A percentile compares a stretch with the other conserved stretches of the same genome.
These are phyloP conservation scores for Mimosa bimucronata DNA, from an alignment of 306 rosid genomes.

Conservation along the genomic window DNA sequence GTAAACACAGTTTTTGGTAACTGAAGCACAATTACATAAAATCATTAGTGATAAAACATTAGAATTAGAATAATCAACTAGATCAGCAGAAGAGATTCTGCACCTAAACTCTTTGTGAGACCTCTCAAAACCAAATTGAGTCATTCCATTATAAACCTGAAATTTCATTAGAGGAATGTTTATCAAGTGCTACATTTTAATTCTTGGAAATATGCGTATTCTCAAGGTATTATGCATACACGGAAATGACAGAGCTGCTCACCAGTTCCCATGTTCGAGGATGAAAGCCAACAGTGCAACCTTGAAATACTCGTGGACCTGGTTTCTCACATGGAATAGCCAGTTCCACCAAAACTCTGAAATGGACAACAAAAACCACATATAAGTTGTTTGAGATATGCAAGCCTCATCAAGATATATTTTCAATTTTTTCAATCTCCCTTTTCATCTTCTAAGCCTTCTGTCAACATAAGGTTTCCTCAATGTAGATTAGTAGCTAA, in stretches of 20 bases:
- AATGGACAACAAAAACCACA: slow-evolving; percentile 40
- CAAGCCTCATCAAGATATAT: not conserved
- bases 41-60: slow-evolving; percentile 9
- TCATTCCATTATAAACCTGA: slow-evolving; percentile 92
- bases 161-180: slow-evolving; percentile 40
- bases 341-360: slow-evolving; percentile 82
- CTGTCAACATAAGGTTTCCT: slow-evolving; percentile 4
- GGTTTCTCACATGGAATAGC: slow-evolving; percentile 77
- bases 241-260: slow-evolving; percentile 45
- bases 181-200: slow-evolving; percentile 20
- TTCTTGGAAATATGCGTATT: slow-evolving; percentile 22
- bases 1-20: slow-evolving; percentile 24
- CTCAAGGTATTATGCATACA: slow-evolving; percentile 16
- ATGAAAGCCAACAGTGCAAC: slow-evolving; percentile 95
- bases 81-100: slow-evolving; percentile 31
- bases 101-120: slow-evolving; percentile 72
- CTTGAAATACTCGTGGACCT: slow-evolving; percentile 82
- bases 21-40: slow-evolving; percentile 22
- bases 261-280: slow-evolving; percentile 98
- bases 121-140: slow-evolving; percentile 81
- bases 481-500: not conserved
- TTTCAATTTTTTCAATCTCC: not conserved
- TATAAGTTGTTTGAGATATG: slow-evolving; percentile 23
- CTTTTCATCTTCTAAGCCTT: slow-evolving; percentile 18
- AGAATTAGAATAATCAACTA: slow-evolving; percentile 28